Conservation (phyloP, 2,329 filamentous ascomycete genomes). For the Lachnellula arida region DNA sequence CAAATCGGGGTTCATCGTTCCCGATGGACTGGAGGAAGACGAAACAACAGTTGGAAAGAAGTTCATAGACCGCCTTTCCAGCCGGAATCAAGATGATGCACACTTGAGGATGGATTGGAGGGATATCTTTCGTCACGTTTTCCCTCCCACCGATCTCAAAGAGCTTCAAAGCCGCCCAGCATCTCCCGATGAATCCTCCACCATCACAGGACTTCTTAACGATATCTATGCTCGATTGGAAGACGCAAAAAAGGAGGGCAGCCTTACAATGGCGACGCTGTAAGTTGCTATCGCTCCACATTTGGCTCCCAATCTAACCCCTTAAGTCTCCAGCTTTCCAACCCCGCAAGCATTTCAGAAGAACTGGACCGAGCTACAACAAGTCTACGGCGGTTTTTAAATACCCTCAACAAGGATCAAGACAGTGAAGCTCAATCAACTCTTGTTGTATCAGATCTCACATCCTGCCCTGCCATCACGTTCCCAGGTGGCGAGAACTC, state of each 20-base stretch:
- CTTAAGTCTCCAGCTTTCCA: constrained; percentile 22
- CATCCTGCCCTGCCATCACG: constrained; percentile 9
- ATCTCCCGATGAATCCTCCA: background rate
- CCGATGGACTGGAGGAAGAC: constrained; percentile 16
- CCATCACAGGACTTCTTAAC: constrained; percentile 12
- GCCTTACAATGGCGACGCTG: constrained; percentile 16
- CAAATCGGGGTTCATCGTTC: constrained; percentile 26
- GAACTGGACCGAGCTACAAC: constrained; percentile 25
- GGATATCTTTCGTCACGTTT: constrained; percentile 13
- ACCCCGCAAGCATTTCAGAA: constrained; percentile 14
- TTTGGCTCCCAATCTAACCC: constrained; percentile 5
- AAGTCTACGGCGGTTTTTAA: constrained; percentile 19
- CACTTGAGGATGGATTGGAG: constrained; percentile 20
- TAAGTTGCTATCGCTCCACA: constrained; percentile 4
- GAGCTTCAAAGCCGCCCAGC: background rate
- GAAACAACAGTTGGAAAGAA: background rate
- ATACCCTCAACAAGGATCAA: constrained; percentile 14
- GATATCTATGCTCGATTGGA: constrained; percentile 8
- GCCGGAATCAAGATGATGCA: constrained; percentile 6
- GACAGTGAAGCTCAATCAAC: constrained; percentile 9
- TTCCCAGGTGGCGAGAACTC: constrained; percentile 1
- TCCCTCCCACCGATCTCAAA: background rate
- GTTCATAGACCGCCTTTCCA: background rate
- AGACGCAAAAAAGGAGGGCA: constrained; percentile 10
- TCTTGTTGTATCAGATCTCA: constrained; percentile 21